These are phyloP conservation scores for Eucalyptus marginata DNA, from an alignment of 345 rosid genomes.

Conservation along the genomic window DNA sequence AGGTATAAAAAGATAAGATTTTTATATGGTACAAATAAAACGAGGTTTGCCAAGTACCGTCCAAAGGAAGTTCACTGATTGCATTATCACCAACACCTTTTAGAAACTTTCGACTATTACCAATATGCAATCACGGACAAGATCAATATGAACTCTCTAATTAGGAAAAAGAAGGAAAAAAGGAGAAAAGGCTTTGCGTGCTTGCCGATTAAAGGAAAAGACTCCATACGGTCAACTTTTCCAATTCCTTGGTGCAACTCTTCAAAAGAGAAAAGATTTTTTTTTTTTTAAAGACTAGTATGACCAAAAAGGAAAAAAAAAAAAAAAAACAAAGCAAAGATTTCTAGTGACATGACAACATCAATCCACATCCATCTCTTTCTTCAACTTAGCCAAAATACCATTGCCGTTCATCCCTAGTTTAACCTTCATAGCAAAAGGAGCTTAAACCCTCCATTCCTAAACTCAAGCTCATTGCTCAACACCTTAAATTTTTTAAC, in stretches of 20 bases:
- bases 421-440: neutral
- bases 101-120: neutral
- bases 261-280: accelerated
- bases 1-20: neutral
- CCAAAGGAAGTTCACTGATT: neutral
- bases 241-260: neutral
- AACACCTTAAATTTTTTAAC: neutral
- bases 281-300: too few species aligned
- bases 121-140: neutral
- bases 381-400: neutral
- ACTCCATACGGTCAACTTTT: neutral
- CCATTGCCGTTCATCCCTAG: neutral
- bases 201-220: neutral
- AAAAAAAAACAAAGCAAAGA: neutral
- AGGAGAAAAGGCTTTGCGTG: neutral
- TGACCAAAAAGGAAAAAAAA: neutral
- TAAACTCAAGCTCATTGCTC: accelerated
- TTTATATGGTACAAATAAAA: too few species aligned
- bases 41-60: neutral
- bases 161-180: neutral
- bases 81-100: neutral
- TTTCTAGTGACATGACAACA: neutral
- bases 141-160: neutral
- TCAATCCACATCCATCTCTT: neutral
- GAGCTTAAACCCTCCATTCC: neutral